phyloP scores from a whole-genome alignment of 2,329 filamentous ascomycete genomes.

The Colletotrichum caudatum region DNA sequence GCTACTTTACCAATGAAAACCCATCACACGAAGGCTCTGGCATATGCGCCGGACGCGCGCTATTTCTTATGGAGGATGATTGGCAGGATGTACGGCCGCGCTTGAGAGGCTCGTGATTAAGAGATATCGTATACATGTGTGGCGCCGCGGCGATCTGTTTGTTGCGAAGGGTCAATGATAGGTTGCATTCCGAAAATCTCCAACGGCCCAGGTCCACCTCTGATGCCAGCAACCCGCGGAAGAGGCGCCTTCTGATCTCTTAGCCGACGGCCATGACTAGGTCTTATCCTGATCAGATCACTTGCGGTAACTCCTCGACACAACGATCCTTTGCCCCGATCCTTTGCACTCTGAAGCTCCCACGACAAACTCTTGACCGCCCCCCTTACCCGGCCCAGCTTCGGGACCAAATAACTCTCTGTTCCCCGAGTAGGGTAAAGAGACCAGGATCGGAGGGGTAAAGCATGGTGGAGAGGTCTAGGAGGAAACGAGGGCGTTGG shows the following conservation, averaged over 20 bases:
- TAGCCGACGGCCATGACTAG: background rate
- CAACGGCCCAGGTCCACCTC: slow-evolving; percentile 7
- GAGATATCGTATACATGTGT: slow-evolving; percentile 10
- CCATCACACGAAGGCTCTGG: background rate
- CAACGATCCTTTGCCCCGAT: background rate
- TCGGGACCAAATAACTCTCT: background rate
- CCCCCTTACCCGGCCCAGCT: background rate
- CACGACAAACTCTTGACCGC: background rate
- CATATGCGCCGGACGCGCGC: background rate
- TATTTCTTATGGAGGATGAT: background rate
- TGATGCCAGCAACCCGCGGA: background rate
- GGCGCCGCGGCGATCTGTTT: slow-evolving; percentile 7
- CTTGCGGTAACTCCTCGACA: slow-evolving; percentile 11
- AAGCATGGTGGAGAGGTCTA: background rate
- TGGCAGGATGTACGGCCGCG: slow-evolving; percentile 14
- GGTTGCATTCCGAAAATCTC: slow-evolving; percentile 5
- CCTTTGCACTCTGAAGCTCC: background rate
- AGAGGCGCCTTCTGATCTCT: background rate
- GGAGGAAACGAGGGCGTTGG: slow-evolving; percentile 12
- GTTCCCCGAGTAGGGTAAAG: background rate
- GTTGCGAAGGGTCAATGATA: background rate
- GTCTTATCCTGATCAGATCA: slow-evolving; percentile 1
- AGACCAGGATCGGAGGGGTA: background rate
- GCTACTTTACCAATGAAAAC: background rate
- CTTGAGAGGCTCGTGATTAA: background rate